Conservation (phyloP, 2,329 filamentous ascomycete species). For the Fusarium oxysporum region DNA sequence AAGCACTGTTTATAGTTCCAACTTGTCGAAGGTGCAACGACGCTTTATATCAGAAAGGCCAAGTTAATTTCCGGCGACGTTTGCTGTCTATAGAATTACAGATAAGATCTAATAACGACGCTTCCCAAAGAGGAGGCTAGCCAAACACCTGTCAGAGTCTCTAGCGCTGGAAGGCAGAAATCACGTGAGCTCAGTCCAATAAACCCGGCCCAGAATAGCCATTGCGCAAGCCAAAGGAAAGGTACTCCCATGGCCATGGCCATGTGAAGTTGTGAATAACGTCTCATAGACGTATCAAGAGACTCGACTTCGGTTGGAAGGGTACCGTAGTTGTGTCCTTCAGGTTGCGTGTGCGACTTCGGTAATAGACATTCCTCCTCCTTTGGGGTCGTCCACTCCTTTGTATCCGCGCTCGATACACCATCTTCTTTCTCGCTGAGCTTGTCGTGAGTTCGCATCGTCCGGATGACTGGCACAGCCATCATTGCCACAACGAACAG, state of each 20-base stretch:
- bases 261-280: background rate
- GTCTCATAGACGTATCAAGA: background rate
- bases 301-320: background rate
- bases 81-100: background rate
- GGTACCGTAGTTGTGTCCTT: background rate
- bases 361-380: background rate
- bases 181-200: slow-evolving; percentile 9
- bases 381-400: background rate
- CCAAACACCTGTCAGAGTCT: background rate
- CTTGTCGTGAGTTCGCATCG: background rate
- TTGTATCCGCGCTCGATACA: fast-evolving
- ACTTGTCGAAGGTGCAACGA: no score
- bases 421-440: fast-evolving
- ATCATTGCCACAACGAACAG: background rate
- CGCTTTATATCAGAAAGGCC: no score
- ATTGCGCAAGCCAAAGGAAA: slow-evolving; percentile 11
- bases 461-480: background rate
- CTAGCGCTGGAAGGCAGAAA: background rate
- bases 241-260: background rate
- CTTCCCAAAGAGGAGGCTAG: background rate
- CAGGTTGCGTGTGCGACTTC: fast-evolving
- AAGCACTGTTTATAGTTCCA: no score
- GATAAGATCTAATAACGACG: background rate
- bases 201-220: slow-evolving; percentile 31
- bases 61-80: background rate